Evolutionary conservation across 2,329 filamentous ascomycete species (phyloP).

Genomic region (Botrytis galanthina): DNA sequence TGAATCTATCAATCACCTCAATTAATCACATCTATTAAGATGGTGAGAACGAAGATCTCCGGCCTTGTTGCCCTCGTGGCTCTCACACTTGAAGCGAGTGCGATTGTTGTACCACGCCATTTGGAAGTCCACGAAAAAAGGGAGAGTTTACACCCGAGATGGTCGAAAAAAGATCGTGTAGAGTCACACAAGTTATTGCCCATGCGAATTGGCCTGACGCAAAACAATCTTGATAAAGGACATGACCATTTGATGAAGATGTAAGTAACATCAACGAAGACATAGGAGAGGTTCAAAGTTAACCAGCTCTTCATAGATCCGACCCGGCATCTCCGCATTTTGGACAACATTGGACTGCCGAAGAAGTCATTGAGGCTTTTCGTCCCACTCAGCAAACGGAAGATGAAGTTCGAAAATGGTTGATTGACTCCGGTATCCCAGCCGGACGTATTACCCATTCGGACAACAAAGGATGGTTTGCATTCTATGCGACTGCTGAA

Average conservation of each 20-base stretch:
- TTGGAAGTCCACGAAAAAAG: constrained; percentile 33
- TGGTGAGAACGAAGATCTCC: constrained; percentile 7
- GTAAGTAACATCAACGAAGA: constrained; percentile 23
- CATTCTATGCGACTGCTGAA: constrained; percentile 39
- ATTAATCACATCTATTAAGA: neutral
- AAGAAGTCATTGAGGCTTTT: constrained; percentile 39
- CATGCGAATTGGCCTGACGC: constrained; percentile 33
- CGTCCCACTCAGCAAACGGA: constrained; percentile 38
- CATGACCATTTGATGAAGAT: constrained; percentile 33
- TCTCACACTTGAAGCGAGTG: constrained; percentile 16
- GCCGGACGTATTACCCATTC: constrained; percentile 38
- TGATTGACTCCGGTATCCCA: constrained; percentile 38
- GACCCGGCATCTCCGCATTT: constrained; percentile 35
- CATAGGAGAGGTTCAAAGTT: neutral
- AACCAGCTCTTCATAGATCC: constrained; percentile 26
- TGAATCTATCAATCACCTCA: neutral
- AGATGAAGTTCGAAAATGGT: constrained; percentile 39
- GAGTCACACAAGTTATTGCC: constrained; percentile 29
- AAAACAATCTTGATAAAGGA: constrained; percentile 30
- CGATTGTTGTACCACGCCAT: constrained; percentile 24
- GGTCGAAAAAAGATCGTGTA: constrained; percentile 30
- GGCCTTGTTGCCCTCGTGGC: constrained; percentile 12
- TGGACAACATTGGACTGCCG: constrained; percentile 39
- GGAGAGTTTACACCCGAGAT: constrained; percentile 26
- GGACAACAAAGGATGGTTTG: constrained; percentile 41